phyloP scores from a whole-genome alignment of 139 green algal species.

The Tetraselmis striata region DNA sequence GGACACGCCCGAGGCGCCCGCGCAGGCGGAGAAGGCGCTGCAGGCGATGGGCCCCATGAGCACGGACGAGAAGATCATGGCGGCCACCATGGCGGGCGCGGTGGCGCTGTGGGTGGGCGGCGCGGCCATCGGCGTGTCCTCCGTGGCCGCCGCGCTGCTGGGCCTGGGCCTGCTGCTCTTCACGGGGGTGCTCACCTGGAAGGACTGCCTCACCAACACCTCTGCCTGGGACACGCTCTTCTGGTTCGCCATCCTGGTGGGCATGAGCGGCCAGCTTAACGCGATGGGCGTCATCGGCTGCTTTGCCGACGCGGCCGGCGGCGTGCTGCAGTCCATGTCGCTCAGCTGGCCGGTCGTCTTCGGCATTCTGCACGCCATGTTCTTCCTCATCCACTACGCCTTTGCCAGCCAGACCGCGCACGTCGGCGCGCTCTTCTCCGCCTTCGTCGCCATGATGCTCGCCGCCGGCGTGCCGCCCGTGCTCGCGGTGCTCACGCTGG shows the following conservation, averaged over 20 bases:
- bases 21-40: constrained; percentile 48
- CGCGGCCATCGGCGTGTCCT: constrained; percentile 60
- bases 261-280: constrained; percentile 77
- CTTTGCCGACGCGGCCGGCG: constrained; percentile 51
- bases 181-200: constrained; percentile 80
- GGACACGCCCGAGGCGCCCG: constrained; percentile 84
- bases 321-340: constrained; percentile 45
- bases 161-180: constrained; percentile 80
- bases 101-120: constrained; percentile 86
- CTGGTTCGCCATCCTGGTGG: constrained; percentile 89
- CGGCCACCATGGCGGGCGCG: constrained; percentile 72
- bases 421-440: constrained; percentile 87
- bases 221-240: constrained; percentile 95
- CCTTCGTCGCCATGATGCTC: constrained; percentile 93
- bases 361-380: constrained; percentile 72
- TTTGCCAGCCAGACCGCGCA: constrained; percentile 95
- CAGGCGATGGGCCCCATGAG: constrained; percentile 79
- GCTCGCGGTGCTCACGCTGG: constrained; percentile 80
- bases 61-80: constrained; percentile 85
- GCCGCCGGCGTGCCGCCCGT: constrained; percentile 73
- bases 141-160: constrained; percentile 90
- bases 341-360: constrained; percentile 76
- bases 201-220: constrained; percentile 87
- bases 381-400: constrained; percentile 94
- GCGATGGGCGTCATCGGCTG: constrained; percentile 59